Conservation (phyloP, 345 rosid genomes). For the Orychophragmus violaceus region DNA sequence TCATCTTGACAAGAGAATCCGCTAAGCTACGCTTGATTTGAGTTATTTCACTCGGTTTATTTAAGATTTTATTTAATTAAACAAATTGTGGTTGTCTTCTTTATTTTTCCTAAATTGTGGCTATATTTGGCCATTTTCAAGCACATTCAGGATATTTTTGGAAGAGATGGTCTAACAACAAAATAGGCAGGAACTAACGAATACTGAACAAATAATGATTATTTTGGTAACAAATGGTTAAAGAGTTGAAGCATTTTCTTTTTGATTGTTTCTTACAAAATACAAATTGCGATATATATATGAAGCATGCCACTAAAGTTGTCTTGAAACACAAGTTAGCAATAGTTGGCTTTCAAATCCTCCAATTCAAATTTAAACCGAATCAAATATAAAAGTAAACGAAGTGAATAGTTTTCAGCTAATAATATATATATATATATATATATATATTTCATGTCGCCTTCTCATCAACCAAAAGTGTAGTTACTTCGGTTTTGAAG, state of each 20-base stretch:
- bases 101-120: too few species aligned
- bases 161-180: neutral
- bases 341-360: neutral
- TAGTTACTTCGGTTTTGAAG: too few species aligned
- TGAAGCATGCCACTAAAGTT: neutral
- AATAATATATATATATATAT: neutral
- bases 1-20: slow-evolving; percentile 47
- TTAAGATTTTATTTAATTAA: neutral
- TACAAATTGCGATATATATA: neutral
- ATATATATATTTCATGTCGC: too few species aligned
- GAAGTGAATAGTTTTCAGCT: neutral
- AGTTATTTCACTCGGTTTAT: neutral
- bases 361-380: neutral
- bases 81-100: too few species aligned
- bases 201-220: neutral
- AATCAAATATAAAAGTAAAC: neutral
- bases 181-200: neutral
- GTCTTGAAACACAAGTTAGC: neutral
- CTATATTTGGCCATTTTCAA: neutral
- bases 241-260: neutral
- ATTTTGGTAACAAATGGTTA: neutral
- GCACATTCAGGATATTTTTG: too few species aligned
- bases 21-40: slow-evolving; percentile 2
- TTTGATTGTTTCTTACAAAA: neutral
- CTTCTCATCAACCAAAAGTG: too few species aligned